Conservation (phyloP, 139 green algal species). For the Tetraselmis chui region DNA sequence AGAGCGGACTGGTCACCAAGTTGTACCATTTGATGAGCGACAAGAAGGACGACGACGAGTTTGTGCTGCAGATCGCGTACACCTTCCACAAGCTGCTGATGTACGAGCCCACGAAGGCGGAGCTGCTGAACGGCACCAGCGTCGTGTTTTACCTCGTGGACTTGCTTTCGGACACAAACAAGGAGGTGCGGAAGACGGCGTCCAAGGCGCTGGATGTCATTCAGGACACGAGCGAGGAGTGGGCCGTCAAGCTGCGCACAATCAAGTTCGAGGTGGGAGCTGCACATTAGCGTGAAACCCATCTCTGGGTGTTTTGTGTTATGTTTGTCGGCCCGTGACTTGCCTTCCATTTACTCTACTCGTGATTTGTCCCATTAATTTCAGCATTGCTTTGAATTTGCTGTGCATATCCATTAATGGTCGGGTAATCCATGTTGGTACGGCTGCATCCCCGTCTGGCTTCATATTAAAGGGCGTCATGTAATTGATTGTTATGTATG, state of each 20-base stretch:
- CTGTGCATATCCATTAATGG: too few species aligned
- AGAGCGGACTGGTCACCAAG: background rate
- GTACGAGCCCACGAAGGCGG: slow-evolving; percentile 36
- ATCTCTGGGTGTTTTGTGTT: too few species aligned
- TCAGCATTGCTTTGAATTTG: too few species aligned
- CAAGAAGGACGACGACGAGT: slow-evolving; percentile 78
- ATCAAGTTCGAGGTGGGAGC: slow-evolving; percentile 65
- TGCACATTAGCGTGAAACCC: too few species aligned
- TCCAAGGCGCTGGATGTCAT: slow-evolving; percentile 33
- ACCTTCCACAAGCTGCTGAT: slow-evolving; percentile 58
- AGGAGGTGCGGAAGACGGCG: slow-evolving; percentile 43
- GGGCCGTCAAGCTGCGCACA: slow-evolving; percentile 54
- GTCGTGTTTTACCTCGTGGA: slow-evolving; percentile 71
- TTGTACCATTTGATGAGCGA: slow-evolving; percentile 39
- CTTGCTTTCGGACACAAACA: slow-evolving; percentile 65
- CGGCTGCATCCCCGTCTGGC: too few species aligned
- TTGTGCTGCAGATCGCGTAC: slow-evolving; percentile 71
- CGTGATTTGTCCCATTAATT: too few species aligned
- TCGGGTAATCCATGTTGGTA: too few species aligned
- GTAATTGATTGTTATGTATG: too few species aligned
- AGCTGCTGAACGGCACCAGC: slow-evolving; percentile 49
- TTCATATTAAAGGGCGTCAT: too few species aligned
- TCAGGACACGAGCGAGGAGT: slow-evolving; percentile 41
- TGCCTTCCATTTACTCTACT: too few species aligned
- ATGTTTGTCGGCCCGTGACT: too few species aligned